A percentile compares a stretch with the other conserved stretches of the same genome.
These are phyloP conservation scores for Elasticomyces elasticus DNA, from an alignment of 495 filamentous ascomycete genomes.

Conservation along the genomic window DNA sequence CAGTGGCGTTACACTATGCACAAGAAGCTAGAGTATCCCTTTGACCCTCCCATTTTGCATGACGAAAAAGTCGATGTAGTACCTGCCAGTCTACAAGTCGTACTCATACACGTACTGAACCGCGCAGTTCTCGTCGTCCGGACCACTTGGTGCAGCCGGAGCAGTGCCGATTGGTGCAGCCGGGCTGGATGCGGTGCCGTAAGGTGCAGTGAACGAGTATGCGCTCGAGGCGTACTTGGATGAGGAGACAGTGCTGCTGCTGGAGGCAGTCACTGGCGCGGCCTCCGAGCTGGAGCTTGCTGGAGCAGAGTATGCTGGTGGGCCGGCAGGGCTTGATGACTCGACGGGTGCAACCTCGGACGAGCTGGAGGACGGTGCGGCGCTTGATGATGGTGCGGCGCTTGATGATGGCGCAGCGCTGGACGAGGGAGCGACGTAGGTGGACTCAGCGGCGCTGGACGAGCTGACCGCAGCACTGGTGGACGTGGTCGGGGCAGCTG, in stretches of 20 bases:
- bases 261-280: not conserved
- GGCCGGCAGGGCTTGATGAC: not conserved
- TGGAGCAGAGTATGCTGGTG: not conserved
- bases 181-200: not conserved
- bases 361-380: not conserved
- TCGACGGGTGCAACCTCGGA: not conserved
- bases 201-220: not conserved
- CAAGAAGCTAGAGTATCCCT: not conserved
- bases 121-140: slow-evolving; percentile 3
- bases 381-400: not conserved
- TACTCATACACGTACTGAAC: slow-evolving; percentile 15
- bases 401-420: not conserved
- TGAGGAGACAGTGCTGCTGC: not conserved
- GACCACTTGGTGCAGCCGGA: not conserved
- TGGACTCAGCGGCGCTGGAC: not conserved
- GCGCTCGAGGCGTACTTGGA: not conserved
- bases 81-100: slow-evolving; percentile 2
- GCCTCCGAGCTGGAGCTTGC: not conserved
- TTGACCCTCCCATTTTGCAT: not conserved
- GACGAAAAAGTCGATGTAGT: not conserved
- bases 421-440: not conserved
- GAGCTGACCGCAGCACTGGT: not conserved
- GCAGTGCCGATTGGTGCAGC: slow-evolving; percentile 4
- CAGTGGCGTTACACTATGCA: not conserved
- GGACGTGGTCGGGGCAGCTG: not conserved